Base-by-base conservation (phyloP, 2,329 filamentous ascomycete species). In the Proliferodiscus dingleyae region DNA sequence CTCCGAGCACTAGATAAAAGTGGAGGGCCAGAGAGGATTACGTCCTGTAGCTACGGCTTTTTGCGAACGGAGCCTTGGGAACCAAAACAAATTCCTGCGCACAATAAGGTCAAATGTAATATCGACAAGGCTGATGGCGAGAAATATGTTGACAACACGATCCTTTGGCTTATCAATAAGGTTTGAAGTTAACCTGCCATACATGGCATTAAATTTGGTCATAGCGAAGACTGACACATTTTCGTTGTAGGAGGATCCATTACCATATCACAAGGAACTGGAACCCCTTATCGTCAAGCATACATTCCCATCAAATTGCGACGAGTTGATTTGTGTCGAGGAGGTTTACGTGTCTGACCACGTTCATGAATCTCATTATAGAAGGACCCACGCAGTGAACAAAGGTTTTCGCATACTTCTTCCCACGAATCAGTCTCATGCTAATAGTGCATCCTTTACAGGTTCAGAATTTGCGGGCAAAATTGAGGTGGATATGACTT, bases 1-100 rank as follows among this genome's bases (percentile, higher is more conserved):
- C 45, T 52, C 15, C 37, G 52, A 22, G 52, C 52, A n/a, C 37
- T 49, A 32, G 37, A 52, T 33, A 52, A 54, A 42, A 43, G 32
- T 13, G 18, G 45, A 10, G 52, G 52, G 3, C 52, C 52, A 10
- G 5, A 39, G 9, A 43, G 52, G 8, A 46, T 52, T n/a, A 37
- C 26, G 2, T n/a, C 37, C 15, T 46, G 39, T 4, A 40, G 40
- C 15, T 52, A 53, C 28, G 51, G 51, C 1, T 51, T 53, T 16
- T 26, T 42, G 6, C 10, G 40, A 7, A 41, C 32, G n/a, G 51
- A 54, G 37, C 15, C 30, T 18, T 45, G 37, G 29, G 19, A 47
- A 22, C 48, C 51, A 26, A 16, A 32, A 7, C 19, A 15, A 9
- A 16, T 30, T 37, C 18, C 29, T n/a, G 46, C 23, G 15, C 51